These are phyloP conservation scores for Perkinsus chesapeaki DNA, from an alignment of 169 alveolate genomes.

Conservation along the genomic window DNA sequence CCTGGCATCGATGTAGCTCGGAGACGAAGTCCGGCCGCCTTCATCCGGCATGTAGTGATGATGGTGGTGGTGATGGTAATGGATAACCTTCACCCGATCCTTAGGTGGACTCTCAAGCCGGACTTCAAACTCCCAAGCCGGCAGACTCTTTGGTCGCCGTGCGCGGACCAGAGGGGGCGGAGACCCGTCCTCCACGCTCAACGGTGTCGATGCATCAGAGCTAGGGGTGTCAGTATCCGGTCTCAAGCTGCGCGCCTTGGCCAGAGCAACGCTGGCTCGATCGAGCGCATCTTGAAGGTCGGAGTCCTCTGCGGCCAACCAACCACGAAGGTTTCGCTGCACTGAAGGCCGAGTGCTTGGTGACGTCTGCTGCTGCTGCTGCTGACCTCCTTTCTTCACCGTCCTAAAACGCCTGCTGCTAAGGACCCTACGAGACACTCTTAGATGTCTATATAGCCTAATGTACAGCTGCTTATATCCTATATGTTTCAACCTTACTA, in stretches of 20 bases:
- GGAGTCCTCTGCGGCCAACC: background rate
- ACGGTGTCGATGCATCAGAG: background rate
- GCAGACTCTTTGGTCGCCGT: background rate
- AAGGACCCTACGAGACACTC: too few relatives aligned
- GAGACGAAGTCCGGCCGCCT: too few relatives aligned
- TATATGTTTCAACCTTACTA: too few relatives aligned
- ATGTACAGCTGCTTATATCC: too few relatives aligned
- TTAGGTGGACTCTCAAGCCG: background rate
- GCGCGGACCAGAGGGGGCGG: background rate
- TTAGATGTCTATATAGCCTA: too few relatives aligned
- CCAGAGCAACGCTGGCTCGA: background rate
- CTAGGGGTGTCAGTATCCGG: background rate
- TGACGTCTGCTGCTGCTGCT: background rate
- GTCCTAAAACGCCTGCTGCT: too few relatives aligned
- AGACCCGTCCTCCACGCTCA: background rate
- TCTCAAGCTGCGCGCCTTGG: background rate
- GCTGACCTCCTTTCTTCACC: too few relatives aligned
- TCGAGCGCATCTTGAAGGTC: background rate
- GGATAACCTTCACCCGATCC: background rate
- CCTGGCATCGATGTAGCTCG: too few relatives aligned
- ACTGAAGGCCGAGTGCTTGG: background rate
- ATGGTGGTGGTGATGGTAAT: background rate
- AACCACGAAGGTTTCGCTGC: background rate
- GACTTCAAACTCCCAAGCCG: background rate
- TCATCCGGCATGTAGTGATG: too few relatives aligned